Conservation (phyloP, 495 filamentous ascomycete species). For the Neurospora sp. region DNA sequence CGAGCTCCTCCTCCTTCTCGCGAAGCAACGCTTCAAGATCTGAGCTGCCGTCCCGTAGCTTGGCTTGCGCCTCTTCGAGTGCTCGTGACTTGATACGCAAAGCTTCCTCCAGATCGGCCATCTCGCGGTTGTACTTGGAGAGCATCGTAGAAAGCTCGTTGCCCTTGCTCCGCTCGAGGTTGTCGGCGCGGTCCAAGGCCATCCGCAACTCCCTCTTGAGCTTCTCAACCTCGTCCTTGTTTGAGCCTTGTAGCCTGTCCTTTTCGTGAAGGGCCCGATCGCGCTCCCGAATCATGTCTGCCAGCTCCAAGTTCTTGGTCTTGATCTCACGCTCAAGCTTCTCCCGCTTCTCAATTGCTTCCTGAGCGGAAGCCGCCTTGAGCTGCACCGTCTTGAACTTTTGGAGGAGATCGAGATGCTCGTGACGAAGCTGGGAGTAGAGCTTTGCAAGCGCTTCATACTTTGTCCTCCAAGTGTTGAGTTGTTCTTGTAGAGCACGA, state of each 20-base stretch:
- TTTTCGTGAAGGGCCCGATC: constrained; percentile 91
- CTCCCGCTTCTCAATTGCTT: constrained; percentile 89
- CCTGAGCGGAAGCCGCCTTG: constrained; percentile 91
- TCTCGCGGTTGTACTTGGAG: constrained; percentile 90
- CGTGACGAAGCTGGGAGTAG: constrained; percentile 89
- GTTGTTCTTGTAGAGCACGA: constrained; percentile 79
- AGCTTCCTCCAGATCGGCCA: constrained; percentile 90
- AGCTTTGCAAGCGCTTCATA: constrained; percentile 95
- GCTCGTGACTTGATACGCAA: constrained; percentile 79
- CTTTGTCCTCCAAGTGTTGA: constrained; percentile 93
- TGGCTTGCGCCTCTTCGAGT: constrained; percentile 71
- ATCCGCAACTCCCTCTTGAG: constrained; percentile 91
- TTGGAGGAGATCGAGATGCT: constrained; percentile 88
- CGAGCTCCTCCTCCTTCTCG: constrained; percentile 94
- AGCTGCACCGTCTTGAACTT: constrained; percentile 94
- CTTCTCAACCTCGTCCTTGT: constrained; percentile 92
- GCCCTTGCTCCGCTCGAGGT: constrained; percentile 84
- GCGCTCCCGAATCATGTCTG: constrained; percentile 96
- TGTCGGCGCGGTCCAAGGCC: constrained; percentile 86
- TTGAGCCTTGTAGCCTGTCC: constrained; percentile 71
- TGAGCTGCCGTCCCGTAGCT: constrained; percentile 67
- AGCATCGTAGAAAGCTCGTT: constrained; percentile 90
- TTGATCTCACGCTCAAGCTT: constrained; percentile 95
- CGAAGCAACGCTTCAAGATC: constrained; percentile 75
- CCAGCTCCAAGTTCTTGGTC: constrained; percentile 95